These are phyloP conservation scores for Ilex aquifolium DNA, from an alignment of 257 asterid species.

Conservation along the genomic window DNA sequence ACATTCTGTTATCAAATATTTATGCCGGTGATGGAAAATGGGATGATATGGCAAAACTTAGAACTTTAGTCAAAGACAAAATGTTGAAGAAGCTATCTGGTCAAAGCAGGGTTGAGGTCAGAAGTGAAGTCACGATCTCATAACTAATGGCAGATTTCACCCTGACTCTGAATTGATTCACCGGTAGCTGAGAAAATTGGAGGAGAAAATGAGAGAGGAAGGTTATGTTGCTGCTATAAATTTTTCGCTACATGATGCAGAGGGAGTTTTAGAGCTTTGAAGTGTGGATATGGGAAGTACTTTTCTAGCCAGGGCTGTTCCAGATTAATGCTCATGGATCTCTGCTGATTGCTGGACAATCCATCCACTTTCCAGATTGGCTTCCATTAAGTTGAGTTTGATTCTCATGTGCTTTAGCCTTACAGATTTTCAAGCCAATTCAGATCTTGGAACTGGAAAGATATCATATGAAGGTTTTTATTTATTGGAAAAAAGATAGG, in stretches of 20 bases:
- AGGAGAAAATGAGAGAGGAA: constrained; percentile 30
- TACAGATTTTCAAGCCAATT: too few relatives aligned
- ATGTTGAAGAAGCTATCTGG: constrained; percentile 41
- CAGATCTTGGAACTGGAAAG: too few relatives aligned
- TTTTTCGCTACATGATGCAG: constrained; percentile 10
- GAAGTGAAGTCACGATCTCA: constrained; percentile 25
- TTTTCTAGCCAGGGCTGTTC: too few relatives aligned
- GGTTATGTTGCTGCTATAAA: constrained; percentile 8
- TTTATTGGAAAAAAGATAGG: too few relatives aligned
- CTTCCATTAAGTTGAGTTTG: too few relatives aligned
- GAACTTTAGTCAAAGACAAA: constrained; percentile 38
- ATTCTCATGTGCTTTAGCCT: too few relatives aligned
- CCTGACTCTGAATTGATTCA: constrained; percentile 19
- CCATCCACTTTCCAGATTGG: too few relatives aligned
- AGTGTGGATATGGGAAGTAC: too few relatives aligned
- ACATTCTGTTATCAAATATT: constrained; percentile 49
- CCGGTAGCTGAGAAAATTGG: constrained; percentile 17
- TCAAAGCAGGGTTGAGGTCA: constrained; percentile 35
- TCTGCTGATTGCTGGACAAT: too few relatives aligned
- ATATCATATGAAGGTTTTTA: too few relatives aligned
- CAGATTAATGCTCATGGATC: too few relatives aligned
- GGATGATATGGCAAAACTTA: constrained; percentile 50
- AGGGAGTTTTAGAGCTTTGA: background rate
- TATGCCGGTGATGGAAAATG: constrained; percentile 60
- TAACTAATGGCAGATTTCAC: constrained; percentile 35